phyloP scores from a whole-genome alignment of 768 basidiomycete species.

The Podaxis sp. region DNA sequence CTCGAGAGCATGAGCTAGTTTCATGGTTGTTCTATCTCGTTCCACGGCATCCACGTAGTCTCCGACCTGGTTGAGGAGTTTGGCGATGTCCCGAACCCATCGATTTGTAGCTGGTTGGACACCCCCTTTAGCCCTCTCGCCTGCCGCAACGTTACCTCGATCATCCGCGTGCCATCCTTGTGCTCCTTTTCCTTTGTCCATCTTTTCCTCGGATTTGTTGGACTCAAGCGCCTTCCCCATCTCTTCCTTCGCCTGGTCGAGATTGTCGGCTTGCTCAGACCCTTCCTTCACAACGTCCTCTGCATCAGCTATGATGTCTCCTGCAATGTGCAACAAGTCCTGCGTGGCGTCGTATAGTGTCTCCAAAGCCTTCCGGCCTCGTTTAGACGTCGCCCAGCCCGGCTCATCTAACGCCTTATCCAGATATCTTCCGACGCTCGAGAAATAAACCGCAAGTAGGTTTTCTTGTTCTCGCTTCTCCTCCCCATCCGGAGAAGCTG shows the following conservation, averaged over 20 bases:
- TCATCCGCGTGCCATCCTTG: not conserved
- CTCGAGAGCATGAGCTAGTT: conserved; percentile 16
- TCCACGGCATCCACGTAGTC: conserved; percentile 17
- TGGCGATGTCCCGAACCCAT: conserved; percentile 12
- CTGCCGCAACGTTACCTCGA: not conserved
- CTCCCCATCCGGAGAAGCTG: not conserved
- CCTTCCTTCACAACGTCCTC: conserved; percentile 3
- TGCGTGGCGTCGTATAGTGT: conserved; percentile 18
- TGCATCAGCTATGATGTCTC: conserved; percentile 15
- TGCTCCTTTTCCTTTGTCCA: not conserved
- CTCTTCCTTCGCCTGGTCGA: conserved; percentile 1
- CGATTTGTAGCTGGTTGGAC: conserved; percentile 12
- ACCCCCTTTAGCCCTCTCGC: conserved; percentile 10
- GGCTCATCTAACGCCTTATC: conserved; percentile 20
- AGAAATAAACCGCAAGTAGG: conserved; percentile 14
- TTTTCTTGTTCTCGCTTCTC: not conserved
- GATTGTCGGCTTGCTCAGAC: not conserved
- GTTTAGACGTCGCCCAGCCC: conserved; percentile 19
- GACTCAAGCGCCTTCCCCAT: not conserved
- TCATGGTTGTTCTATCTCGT: conserved; percentile 21
- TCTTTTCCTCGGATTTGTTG: not conserved
- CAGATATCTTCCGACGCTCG: conserved; percentile 18
- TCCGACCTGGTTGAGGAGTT: conserved; percentile 16
- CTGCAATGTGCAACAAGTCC: conserved; percentile 18
- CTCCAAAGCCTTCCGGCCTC: conserved; percentile 16